Percentiles rank a stretch among this genome's conserved stretches.
phyloP scores from a whole-genome alignment of 768 basidiomycete species.

The Boletus rubropictus region DNA sequence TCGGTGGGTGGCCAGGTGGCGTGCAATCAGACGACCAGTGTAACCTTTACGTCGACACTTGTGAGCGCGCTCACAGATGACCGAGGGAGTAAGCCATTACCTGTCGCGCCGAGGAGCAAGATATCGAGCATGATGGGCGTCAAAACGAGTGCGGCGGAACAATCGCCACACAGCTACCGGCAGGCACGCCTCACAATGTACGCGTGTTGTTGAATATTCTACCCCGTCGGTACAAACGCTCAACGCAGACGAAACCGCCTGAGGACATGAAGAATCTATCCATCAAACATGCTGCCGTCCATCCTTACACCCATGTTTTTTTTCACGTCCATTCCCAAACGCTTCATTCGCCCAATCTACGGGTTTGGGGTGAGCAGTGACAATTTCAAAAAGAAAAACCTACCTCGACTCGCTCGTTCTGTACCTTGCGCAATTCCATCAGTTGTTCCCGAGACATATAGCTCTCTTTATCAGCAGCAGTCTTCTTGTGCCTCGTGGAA shows the following conservation, averaged over 20 bases:
- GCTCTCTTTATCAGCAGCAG: conserved; percentile 58
- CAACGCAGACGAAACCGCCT: background rate
- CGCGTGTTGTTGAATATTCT: conserved; percentile 4
- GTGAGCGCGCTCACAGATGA: conserved; percentile 10
- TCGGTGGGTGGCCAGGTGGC: conserved; percentile 63
- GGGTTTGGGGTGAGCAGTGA: background rate
- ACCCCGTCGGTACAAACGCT: conserved; percentile 1
- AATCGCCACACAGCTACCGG: conserved; percentile 4
- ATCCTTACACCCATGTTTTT: conserved; percentile 82
- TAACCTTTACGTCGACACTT: conserved; percentile 39
- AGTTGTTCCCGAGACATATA: conserved; percentile 77
- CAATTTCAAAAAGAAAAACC: conserved; percentile 6
- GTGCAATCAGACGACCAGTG: conserved; percentile 62
- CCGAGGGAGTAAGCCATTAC: conserved; percentile 22
- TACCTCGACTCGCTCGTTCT: conserved; percentile 81
- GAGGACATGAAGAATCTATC: conserved; percentile 6
- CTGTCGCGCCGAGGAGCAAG: conserved; percentile 66
- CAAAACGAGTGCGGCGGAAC: too few relatives aligned
- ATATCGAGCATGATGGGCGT: conserved; percentile 44
- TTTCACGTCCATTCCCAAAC: conserved; percentile 83
- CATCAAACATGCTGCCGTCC: conserved; percentile 66
- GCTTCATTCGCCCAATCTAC: conserved; percentile 77
- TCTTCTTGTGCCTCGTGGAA: conserved; percentile 63
- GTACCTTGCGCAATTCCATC: conserved; percentile 73
- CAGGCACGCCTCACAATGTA: conserved; percentile 13